phyloP scores from a whole-genome alignment of 2,329 filamentous ascomycete genomes.

The Chrysosphaeria jannelii region DNA sequence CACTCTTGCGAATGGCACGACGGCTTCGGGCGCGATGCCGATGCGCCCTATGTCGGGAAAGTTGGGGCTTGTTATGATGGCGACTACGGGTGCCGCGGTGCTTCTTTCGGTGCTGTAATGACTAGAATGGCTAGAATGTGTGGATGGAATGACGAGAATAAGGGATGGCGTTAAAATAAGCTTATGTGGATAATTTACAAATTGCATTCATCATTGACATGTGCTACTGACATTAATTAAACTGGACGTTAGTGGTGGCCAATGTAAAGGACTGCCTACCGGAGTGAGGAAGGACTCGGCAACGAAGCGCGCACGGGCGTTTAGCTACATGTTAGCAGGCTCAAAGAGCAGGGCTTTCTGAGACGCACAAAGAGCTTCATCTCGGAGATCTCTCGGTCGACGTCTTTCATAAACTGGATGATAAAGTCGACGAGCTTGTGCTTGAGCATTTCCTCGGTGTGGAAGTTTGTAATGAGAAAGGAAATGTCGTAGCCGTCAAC shows the following conservation, averaged over 20 bases:
- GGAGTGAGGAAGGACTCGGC: conserved; percentile 95
- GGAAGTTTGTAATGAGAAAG: conserved; percentile 94
- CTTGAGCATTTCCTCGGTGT: conserved; percentile 95
- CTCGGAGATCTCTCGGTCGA: conserved; percentile 98
- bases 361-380: conserved; percentile 98
- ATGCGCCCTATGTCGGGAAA: too few relatives aligned
- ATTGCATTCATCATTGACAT: too few relatives aligned
- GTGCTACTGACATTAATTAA: conserved; percentile 1
- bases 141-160: too few relatives aligned
- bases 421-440: conserved; percentile 98
- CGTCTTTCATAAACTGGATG: conserved; percentile 98
- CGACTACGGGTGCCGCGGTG: too few relatives aligned
- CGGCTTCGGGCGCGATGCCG: conserved; percentile 17
- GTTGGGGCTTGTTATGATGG: too few relatives aligned
- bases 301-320: conserved; percentile 87
- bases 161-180: too few relatives aligned
- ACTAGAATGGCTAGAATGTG: too few relatives aligned
- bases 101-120: too few relatives aligned
- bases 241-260: too few relatives aligned
- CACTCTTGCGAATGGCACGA: conserved; percentile 39
- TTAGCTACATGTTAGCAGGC: conserved; percentile 28
- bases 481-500: conserved; percentile 98
- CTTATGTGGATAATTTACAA: too few relatives aligned
- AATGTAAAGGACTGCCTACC: conserved; percentile 4
- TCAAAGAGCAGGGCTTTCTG: too few relatives aligned